Conservation (phyloP, 1,284 basidiomycete genomes). For the Mycena sp. region DNA sequence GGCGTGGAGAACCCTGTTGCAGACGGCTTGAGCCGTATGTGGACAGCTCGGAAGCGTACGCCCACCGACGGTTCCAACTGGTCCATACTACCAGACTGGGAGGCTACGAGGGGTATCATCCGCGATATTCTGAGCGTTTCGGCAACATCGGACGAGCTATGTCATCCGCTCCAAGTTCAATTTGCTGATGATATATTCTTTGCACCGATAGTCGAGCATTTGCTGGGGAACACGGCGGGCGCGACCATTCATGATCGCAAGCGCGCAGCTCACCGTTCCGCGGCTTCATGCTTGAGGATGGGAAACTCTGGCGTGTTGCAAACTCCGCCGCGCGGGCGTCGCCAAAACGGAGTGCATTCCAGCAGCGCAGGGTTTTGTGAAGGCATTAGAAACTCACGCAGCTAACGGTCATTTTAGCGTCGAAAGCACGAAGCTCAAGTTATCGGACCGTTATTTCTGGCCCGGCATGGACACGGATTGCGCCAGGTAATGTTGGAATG, state of each 20-base stretch:
- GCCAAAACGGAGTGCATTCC: conserved; percentile 30
- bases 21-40: conserved; percentile 36
- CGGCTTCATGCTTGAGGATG: conserved; percentile 44
- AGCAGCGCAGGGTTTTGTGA: neutral
- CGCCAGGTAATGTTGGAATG: too few species aligned
- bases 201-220: conserved; percentile 4
- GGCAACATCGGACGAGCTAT: too few species aligned
- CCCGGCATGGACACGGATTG: too few species aligned
- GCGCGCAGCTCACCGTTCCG: conserved; percentile 37
- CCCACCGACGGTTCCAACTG: conserved; percentile 42
- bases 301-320: conserved; percentile 42
- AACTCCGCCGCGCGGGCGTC: conserved; percentile 28
- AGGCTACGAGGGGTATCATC: conserved; percentile 35
- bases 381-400: conserved; percentile 32
- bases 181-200: conserved; percentile 21
- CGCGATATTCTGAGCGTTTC: conserved; percentile 37
- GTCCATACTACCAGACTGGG: conserved; percentile 44
- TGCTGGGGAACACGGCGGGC: neutral
- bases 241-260: conserved; percentile 29
- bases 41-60: neutral
- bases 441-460: too few species aligned
- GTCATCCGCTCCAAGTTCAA: too few species aligned
- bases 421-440: too few species aligned
- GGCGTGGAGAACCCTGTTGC: too few species aligned
- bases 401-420: too few species aligned